Evolutionary conservation across 2,329 filamentous ascomycete species (phyloP).

Genomic region (Penicillium nordicum): DNA sequence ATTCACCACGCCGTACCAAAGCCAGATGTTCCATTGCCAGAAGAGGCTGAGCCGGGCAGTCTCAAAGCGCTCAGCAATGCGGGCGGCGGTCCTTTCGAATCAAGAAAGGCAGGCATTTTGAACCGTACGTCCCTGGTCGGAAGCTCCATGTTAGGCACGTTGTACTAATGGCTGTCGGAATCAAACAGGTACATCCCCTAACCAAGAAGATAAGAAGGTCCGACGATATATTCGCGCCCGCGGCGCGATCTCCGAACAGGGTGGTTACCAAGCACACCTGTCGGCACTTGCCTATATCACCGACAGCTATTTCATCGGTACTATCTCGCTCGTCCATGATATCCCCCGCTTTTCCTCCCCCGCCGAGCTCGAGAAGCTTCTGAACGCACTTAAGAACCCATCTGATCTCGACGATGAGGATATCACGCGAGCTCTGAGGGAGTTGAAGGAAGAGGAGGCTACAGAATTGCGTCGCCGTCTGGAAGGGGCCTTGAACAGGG

Average conservation of each 20-base stretch:
- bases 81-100: slow-evolving; percentile 55
- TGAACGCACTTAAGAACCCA: slow-evolving; percentile 43
- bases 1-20: slow-evolving; percentile 65
- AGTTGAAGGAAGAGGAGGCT: slow-evolving; percentile 43
- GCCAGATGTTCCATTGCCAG: slow-evolving; percentile 51
- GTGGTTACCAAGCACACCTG: slow-evolving; percentile 76
- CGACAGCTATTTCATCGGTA: slow-evolving; percentile 91
- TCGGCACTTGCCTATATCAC: slow-evolving; percentile 89
- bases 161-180: slow-evolving; percentile 1
- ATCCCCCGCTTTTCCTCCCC: slow-evolving; percentile 69
- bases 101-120: slow-evolving; percentile 54
- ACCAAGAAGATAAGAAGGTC: slow-evolving; percentile 65
- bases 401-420: slow-evolving; percentile 43
- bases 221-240: slow-evolving; percentile 51
- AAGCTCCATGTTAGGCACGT: too few relatives aligned
- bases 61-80: slow-evolving; percentile 28
- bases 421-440: slow-evolving; percentile 39
- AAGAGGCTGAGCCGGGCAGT: slow-evolving; percentile 26
- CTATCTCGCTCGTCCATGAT: slow-evolving; percentile 73
- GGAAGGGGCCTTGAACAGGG: slow-evolving; percentile 34
- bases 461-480: slow-evolving; percentile 37
- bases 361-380: slow-evolving; percentile 38
- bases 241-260: slow-evolving; percentile 68
- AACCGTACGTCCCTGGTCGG: slow-evolving; percentile 44
- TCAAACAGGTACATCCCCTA: slow-evolving; percentile 41